Base-by-base conservation (phyloP, 2,329 filamentous ascomycete genomes). In the Keithomyces neogunnii region DNA sequence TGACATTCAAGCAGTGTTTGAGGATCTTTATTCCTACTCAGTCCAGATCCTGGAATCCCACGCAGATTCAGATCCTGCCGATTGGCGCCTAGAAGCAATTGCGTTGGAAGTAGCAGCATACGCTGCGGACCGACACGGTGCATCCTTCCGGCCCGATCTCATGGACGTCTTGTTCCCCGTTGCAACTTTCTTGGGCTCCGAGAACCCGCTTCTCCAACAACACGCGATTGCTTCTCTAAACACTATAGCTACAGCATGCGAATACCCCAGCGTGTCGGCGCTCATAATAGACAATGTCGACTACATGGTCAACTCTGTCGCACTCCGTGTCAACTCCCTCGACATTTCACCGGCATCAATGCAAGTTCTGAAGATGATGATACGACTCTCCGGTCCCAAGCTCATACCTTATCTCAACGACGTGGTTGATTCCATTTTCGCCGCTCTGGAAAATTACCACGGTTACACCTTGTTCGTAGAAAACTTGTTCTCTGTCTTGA, bases 271-370 rank as follows among this genome's bases (percentile, higher is more conserved):
- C 59, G 86, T 92, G 4, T 85, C 86, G 30, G 82, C 88, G 13
- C 73, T 99, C 57, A 85, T 99, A 39, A 80, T 97, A 31, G 83
- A 87, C 49, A 99, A 99, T 55, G 91, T 89, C 13, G 93, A 99
- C 67, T 99, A 99, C 65, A 87, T 99, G 69, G 85, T 97, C 54
- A 97, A 97, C 63, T 89, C 93, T 0, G 82, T 99, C 13, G 89
- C 88, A 0, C 70, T 97, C 54, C 88, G 90, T 55, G 78, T 99
- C 6, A 96, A 96, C 60, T 89, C 88, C 0, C 89, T 96, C 57
- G 90, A 96, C 57, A 85, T 97, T 49, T 92, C 90, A 0, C 91
- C 92, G 1, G 88, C 95, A 56, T 90, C 89, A 3, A 90, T 91
- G 3, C 87, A 92, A 58, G 93, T 97, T 2, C 70, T 99, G 47